phyloP scores from a whole-genome alignment of 345 rosid genomes.

The Salix koriyanagi region DNA sequence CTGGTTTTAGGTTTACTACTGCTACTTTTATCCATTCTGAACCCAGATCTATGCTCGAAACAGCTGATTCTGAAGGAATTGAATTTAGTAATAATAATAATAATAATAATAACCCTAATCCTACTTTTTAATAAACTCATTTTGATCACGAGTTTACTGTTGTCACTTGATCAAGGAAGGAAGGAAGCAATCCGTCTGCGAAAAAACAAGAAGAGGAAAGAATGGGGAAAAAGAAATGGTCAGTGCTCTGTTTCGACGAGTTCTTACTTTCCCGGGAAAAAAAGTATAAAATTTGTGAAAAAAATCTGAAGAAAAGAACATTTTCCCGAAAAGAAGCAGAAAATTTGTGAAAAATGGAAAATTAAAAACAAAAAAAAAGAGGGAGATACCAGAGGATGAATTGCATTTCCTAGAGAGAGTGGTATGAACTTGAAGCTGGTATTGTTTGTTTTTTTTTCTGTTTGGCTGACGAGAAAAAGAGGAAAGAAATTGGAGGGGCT shows the following conservation, averaged over 20 bases:
- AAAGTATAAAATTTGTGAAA: neutral
- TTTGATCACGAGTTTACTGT: neutral
- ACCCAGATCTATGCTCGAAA: slow-evolving; percentile 92
- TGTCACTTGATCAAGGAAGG: neutral
- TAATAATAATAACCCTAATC: slow-evolving; percentile 10
- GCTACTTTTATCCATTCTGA: slow-evolving; percentile 93
- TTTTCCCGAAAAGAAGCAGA: neutral
- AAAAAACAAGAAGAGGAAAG: neutral
- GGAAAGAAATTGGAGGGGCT: neutral
- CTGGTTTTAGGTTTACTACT: slow-evolving; percentile 77
- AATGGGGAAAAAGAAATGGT: neutral
- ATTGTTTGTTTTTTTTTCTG: neutral
- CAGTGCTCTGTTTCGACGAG: neutral
- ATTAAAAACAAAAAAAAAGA: too few relatives aligned
- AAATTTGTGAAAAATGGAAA: neutral
- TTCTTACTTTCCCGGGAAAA: neutral
- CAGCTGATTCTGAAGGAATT: slow-evolving; percentile 58
- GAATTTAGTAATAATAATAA: neutral
- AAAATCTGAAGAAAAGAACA: too few relatives aligned
- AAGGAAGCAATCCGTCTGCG: neutral
- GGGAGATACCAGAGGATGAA: neutral
- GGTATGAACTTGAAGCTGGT: neutral
- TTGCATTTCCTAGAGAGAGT: neutral
- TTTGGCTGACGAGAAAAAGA: slow-evolving; percentile 3
- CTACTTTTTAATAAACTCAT: slow-evolving; percentile 10